Conservation (phyloP, 116 monocot genomes). For the Cymodocea nodosa region DNA sequence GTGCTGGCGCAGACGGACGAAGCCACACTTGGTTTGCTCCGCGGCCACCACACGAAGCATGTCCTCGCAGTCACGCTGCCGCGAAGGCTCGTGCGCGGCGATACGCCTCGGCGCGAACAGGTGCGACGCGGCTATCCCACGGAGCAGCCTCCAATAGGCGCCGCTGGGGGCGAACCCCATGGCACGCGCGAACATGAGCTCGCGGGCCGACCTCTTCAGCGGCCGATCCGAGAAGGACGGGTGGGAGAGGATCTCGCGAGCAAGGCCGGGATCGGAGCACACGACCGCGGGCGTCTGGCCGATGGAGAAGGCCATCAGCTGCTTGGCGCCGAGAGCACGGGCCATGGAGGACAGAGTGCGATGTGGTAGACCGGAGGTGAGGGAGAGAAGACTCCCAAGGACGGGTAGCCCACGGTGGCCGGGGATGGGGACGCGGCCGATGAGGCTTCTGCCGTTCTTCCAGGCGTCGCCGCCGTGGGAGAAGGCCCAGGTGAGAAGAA, state of each 20-base stretch:
- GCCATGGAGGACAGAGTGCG: slow-evolving; percentile 32
- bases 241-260: slow-evolving; percentile 13
- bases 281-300: slow-evolving; percentile 48
- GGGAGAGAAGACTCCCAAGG: slow-evolving; percentile 50
- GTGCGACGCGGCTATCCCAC: slow-evolving; percentile 14
- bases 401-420: slow-evolving; percentile 68
- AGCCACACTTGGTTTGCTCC: slow-evolving; percentile 2
- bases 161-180: slow-evolving; percentile 21
- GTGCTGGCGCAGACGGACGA: slow-evolving; percentile 36
- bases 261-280: slow-evolving; percentile 12
- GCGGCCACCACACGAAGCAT: slow-evolving; percentile 18
- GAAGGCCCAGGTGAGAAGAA: slow-evolving; percentile 29
- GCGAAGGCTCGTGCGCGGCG: slow-evolving; percentile 6
- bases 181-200: slow-evolving; percentile 64
- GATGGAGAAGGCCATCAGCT: slow-evolving; percentile 52
- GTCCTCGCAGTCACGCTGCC: slow-evolving; percentile 4
- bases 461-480: slow-evolving; percentile 49
- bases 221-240: slow-evolving; percentile 60
- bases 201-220: slow-evolving; percentile 52
- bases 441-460: slow-evolving; percentile 17
- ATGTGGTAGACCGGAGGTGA: slow-evolving; percentile 35
- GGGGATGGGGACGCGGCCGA: slow-evolving; percentile 31
- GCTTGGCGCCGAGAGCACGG: slow-evolving; percentile 7
- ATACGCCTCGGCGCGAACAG: slow-evolving; percentile 14
- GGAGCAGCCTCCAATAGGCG: slow-evolving; percentile 14